Percentiles rank a stretch among this genome's conserved stretches.
Conservation (phyloP, 768 basidiomycete genomes). For the Tephrocybe sp. region DNA sequence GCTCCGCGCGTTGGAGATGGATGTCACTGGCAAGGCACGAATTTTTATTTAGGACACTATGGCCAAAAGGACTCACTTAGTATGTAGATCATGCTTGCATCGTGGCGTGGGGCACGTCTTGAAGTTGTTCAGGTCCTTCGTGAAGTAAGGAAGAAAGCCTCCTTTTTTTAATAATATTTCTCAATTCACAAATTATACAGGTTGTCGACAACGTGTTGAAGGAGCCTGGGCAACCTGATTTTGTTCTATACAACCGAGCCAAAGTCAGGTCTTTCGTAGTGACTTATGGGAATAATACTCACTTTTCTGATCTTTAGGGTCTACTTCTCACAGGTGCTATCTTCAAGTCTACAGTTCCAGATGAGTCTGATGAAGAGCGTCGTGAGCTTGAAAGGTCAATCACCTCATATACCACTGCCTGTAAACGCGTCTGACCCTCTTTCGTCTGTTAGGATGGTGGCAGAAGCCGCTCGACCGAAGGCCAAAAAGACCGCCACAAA, state of each 20-base stretch:
- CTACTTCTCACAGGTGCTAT: slow-evolving; percentile 87
- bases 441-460: slow-evolving; percentile 66
- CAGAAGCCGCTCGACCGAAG: slow-evolving; percentile 79
- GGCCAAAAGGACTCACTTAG: neutral
- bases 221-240: slow-evolving; percentile 72
- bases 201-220: slow-evolving; percentile 86
- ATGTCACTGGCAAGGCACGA: slow-evolving; percentile 85
- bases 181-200: slow-evolving; percentile 27
- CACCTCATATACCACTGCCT: neutral
- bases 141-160: slow-evolving; percentile 36
- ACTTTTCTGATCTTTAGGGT: slow-evolving; percentile 45
- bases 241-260: slow-evolving; percentile 76
- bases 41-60: neutral
- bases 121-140: slow-evolving; percentile 92
- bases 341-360: slow-evolving; percentile 82
- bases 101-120: slow-evolving; percentile 95
- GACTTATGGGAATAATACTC: neutral
- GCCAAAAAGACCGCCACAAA: slow-evolving; percentile 46
- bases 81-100: slow-evolving; percentile 84
- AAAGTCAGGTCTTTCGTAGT: slow-evolving; percentile 51
- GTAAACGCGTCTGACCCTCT: neutral
- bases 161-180: neutral
- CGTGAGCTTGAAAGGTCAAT: slow-evolving; percentile 89
- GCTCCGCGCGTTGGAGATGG: slow-evolving; percentile 83
- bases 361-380: slow-evolving; percentile 91